Conservation (phyloP, 441 rosid species). For the Daphne laureola region DNA sequence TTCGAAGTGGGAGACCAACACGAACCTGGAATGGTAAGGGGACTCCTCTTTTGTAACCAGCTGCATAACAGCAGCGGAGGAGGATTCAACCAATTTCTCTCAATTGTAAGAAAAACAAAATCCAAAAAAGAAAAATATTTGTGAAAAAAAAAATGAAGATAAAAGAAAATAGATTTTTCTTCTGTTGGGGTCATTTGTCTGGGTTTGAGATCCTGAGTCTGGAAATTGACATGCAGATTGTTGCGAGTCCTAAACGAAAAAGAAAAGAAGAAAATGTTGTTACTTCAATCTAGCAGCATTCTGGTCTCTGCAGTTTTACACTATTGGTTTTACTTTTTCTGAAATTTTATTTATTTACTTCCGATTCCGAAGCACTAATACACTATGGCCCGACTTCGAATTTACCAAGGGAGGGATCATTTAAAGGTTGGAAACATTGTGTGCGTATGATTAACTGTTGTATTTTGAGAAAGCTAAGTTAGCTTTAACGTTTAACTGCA, state of each 20-base stretch:
- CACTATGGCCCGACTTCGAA: no score
- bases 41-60: conserved; percentile 23
- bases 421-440: no score
- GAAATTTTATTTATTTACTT: no score
- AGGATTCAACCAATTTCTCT: conserved; percentile 27
- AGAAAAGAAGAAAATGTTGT: conserved; percentile 4
- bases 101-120: conserved; percentile 24
- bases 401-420: no score
- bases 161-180: conserved; percentile 1
- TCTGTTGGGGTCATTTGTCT: conserved; percentile 29
- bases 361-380: no score
- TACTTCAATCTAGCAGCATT: conserved; percentile 1
- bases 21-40: conserved; percentile 22
- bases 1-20: conserved; percentile 88
- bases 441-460: no score
- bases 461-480: no score
- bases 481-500: no score
- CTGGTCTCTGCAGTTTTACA: no score
- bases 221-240: conserved; percentile 41
- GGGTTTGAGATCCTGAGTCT: conserved; percentile 32
- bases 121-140: neutral
- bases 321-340: no score
- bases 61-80: conserved; percentile 52
- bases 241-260: conserved; percentile 12
- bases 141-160: neutral